These are phyloP conservation scores for Talaromyces sp. DNA, from an alignment of 2,329 filamentous ascomycete species.

Conservation along the genomic window DNA sequence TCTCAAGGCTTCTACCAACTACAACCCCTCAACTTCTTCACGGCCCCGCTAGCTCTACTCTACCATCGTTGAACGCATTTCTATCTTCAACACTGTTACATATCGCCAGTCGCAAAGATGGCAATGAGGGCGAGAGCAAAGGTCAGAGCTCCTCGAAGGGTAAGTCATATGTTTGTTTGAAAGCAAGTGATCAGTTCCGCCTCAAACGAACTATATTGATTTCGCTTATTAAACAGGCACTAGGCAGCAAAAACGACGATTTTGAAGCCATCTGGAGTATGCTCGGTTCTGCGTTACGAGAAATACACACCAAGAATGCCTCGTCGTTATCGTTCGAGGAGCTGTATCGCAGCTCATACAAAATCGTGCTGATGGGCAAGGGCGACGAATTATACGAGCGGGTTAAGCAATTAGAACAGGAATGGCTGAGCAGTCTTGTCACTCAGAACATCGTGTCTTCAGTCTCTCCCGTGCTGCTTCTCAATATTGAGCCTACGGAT, in stretches of 20 bases:
- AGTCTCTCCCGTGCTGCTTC: conserved; percentile 65
- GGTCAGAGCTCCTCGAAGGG: conserved; percentile 63
- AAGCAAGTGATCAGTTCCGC: background rate
- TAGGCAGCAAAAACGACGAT: conserved; percentile 58
- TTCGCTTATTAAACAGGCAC: conserved; percentile 41
- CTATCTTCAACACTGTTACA: background rate
- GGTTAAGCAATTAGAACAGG: conserved; percentile 73
- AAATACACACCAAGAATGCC: conserved; percentile 90
- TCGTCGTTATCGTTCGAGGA: conserved; percentile 90
- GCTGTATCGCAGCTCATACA: conserved; percentile 89
- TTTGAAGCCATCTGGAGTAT: conserved; percentile 82
- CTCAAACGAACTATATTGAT: background rate
- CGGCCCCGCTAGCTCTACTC: conserved; percentile 11
- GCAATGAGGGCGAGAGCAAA: conserved; percentile 55
- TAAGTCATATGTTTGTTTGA: conserved; percentile 41
- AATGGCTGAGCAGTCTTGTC: conserved; percentile 72
- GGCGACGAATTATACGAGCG: conserved; percentile 74
- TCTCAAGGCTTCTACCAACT: conserved; percentile 6
- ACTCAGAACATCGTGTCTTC: conserved; percentile 64
- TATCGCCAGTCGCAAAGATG: conserved; percentile 31
- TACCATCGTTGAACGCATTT: background rate
- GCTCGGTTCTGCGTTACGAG: conserved; percentile 68
- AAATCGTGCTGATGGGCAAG: conserved; percentile 84
- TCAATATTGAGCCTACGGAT: conserved; percentile 42
- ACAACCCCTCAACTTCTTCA: background rate